Percentiles rank a stretch among this genome's conserved stretches.
These are phyloP conservation scores for Geosiphon pyriformis DNA, from an alignment of 192 early-diverging fungal species.

Conservation along the genomic window DNA sequence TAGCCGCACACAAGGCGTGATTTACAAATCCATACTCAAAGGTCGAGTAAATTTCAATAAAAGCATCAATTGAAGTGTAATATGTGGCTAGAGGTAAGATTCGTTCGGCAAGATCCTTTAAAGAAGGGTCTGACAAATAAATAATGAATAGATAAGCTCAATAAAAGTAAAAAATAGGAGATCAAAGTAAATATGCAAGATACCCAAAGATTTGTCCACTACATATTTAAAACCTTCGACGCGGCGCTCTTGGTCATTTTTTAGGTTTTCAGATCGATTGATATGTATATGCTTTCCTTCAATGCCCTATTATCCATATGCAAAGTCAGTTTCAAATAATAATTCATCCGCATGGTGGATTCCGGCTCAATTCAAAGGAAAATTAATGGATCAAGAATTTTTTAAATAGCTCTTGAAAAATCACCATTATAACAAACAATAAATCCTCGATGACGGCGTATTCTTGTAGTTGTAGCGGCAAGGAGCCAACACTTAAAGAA, in stretches of 20 bases:
- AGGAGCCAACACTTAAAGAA: conserved; percentile 28
- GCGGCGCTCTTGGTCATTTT: conserved; percentile 40
- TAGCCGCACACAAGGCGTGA: conserved; percentile 86
- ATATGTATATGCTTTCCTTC: conserved; percentile 69
- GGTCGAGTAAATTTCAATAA: conserved; percentile 64
- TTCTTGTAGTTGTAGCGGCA: conserved; percentile 64
- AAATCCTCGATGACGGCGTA: conserved; percentile 83
- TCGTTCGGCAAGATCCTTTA: conserved; percentile 68
- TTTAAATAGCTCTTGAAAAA: neutral
- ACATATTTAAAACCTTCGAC: conserved; percentile 17
- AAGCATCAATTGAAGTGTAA: conserved; percentile 70
- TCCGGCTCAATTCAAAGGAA: neutral
- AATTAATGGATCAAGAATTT: conserved; percentile 1
- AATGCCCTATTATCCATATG: conserved; percentile 54
- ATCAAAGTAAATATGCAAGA: neutral
- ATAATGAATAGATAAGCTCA: neutral
- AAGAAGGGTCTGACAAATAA: conserved; percentile 48
- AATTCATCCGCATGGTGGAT: neutral
- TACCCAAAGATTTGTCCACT: conserved; percentile 5
- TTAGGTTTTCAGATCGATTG: conserved; percentile 26
- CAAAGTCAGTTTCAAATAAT: conserved; percentile 1
- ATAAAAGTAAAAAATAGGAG: neutral
- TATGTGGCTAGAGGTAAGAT: conserved; percentile 75
- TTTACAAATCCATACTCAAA: conserved; percentile 81
- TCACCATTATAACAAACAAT: conserved; percentile 78